Evolutionary conservation across 441 rosid species (phyloP).

Genomic region (Croton laevigatus): DNA sequence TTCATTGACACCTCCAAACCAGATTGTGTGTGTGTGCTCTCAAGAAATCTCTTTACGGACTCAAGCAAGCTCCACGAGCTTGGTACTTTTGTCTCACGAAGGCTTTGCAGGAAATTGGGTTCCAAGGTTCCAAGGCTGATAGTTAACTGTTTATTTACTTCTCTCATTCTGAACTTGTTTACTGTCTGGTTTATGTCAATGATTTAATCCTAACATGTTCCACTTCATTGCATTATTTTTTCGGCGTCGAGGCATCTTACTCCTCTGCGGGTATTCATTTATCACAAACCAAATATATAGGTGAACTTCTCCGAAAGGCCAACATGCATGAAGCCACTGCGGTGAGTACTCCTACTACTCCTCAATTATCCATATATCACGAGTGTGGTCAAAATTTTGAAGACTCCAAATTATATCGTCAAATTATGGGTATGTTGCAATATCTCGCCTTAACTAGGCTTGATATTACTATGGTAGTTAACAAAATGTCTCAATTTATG

Average conservation of each 20-base stretch:
- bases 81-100: neutral
- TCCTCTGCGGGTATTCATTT: neutral
- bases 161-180: neutral
- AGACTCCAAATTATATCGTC: neutral
- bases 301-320: neutral
- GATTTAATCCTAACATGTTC: neutral
- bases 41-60: too few relatives aligned
- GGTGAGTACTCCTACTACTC: neutral
- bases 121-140: neutral
- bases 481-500: neutral
- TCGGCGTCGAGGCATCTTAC: neutral
- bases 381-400: fast-evolving
- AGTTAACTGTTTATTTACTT: neutral
- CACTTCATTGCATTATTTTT: too few relatives aligned
- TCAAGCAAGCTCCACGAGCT: neutral
- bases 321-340: too few relatives aligned
- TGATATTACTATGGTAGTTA: neutral
- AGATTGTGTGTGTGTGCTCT: too few relatives aligned
- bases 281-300: neutral
- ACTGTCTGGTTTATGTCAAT: neutral
- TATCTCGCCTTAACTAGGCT: neutral
- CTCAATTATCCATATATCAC: neutral
- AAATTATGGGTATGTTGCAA: neutral
- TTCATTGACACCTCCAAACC: too few relatives aligned
- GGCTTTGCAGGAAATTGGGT: neutral